phyloP scores from a whole-genome alignment of 164 flowering plant species.

The Vitis cinerea region DNA sequence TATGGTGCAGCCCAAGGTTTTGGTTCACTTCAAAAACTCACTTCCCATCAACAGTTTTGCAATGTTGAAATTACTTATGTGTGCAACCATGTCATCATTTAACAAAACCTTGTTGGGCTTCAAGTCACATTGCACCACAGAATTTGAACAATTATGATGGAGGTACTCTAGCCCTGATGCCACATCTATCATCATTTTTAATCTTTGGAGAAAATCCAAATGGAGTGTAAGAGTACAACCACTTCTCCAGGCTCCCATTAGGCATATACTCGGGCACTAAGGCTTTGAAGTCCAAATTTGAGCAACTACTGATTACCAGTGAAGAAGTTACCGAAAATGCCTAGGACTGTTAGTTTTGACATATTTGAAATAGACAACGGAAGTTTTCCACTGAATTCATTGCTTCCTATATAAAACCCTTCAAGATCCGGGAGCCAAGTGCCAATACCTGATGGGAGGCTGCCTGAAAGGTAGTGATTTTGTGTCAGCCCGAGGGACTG shows the following conservation, averaged over 20 bases:
- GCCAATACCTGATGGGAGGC: too few species aligned
- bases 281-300: too few species aligned
- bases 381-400: too few species aligned
- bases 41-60: background rate
- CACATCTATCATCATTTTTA: too few species aligned
- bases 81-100: conserved; percentile 10
- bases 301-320: conserved; percentile 1
- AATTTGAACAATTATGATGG: background rate
- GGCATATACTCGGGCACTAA: too few species aligned
- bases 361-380: too few species aligned
- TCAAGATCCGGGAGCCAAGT: too few species aligned
- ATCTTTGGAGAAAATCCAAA: background rate
- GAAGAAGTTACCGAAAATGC: background rate
- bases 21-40: background rate
- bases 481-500: fast-evolving
- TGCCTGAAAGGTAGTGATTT: too few species aligned
- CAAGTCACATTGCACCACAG: background rate
- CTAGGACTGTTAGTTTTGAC: too few species aligned
- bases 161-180: too few species aligned
- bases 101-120: background rate
- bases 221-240: conserved; percentile 4
- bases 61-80: conserved; percentile 1
- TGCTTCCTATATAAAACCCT: too few species aligned
- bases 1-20: background rate
- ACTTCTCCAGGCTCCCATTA: background rate